A percentile compares a stretch with the other conserved stretches of the same genome.
Evolutionary conservation across 176 grass and related monocot genomes (phyloP).

Genomic region (Echinochloa phyllopogon): DNA sequence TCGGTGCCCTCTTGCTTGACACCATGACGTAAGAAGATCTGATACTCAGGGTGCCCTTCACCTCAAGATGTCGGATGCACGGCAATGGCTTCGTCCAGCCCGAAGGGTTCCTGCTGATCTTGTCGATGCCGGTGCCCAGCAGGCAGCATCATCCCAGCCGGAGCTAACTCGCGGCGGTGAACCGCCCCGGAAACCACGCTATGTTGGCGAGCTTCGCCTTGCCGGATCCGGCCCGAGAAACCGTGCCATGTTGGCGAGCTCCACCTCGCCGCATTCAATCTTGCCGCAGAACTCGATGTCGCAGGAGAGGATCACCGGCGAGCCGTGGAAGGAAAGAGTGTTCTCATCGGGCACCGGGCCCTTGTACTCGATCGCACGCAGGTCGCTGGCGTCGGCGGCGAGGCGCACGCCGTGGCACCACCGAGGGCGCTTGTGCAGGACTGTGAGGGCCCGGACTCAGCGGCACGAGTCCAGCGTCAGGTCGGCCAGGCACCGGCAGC

Average conservation of each 20-base stretch:
- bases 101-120: no score
- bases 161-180: not conserved
- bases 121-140: not conserved
- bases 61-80: not conserved
- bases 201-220: no score
- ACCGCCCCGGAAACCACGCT: no score
- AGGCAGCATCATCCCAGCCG: not conserved
- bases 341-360: not conserved
- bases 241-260: not conserved
- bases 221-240: not conserved
- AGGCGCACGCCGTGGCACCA: not conserved
- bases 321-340: not conserved
- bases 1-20: no score
- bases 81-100: no score
- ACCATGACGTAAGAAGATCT: no score
- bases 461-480: slow-evolving; percentile 15
- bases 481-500: not conserved
- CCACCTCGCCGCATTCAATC: no score
- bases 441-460: not conserved
- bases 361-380: not conserved
- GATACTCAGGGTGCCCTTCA: not conserved
- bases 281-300: not conserved
- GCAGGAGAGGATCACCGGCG: not conserved
- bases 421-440: not conserved
- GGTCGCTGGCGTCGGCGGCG: not conserved